Conservation (phyloP, 441 rosid genomes). For the Populus trichocarpa region DNA sequence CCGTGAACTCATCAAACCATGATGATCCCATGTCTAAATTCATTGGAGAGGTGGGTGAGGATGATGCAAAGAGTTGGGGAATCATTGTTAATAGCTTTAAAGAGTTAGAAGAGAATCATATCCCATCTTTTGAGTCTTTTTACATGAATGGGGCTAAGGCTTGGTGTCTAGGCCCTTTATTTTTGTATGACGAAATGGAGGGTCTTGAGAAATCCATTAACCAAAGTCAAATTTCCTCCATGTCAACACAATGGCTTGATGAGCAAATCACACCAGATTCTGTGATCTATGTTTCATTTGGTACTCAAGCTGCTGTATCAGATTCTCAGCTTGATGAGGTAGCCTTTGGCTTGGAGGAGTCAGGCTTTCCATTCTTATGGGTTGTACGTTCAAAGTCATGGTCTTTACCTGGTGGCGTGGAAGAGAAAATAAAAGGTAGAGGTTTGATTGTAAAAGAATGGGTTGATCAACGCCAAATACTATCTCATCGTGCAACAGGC, state of each 20-base stretch:
- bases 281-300: conserved; percentile 37
- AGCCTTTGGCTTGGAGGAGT: conserved; percentile 1
- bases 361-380: conserved; percentile 25
- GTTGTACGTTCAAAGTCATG: conserved; percentile 28
- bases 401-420: conserved; percentile 8
- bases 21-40: background rate
- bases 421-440: conserved; percentile 7
- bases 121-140: conserved; percentile 8
- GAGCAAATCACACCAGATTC: conserved; percentile 7
- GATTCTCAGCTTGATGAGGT: conserved; percentile 31
- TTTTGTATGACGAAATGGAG: conserved; percentile 10
- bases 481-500: conserved; percentile 10
- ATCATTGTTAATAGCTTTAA: conserved; percentile 28
- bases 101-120: conserved; percentile 24
- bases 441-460: conserved; percentile 21
- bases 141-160: background rate
- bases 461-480: conserved; percentile 23
- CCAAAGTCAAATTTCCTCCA: background rate
- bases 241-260: conserved; percentile 23
- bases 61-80: conserved; percentile 24
- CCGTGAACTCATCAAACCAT: background rate
- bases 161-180: conserved; percentile 30
- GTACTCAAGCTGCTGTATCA: conserved; percentile 27
- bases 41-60: conserved; percentile 12
- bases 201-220: background rate